Base-by-base conservation (phyloP, 2,329 filamentous ascomycete species). In the Trichophyton mentagrophytes region DNA sequence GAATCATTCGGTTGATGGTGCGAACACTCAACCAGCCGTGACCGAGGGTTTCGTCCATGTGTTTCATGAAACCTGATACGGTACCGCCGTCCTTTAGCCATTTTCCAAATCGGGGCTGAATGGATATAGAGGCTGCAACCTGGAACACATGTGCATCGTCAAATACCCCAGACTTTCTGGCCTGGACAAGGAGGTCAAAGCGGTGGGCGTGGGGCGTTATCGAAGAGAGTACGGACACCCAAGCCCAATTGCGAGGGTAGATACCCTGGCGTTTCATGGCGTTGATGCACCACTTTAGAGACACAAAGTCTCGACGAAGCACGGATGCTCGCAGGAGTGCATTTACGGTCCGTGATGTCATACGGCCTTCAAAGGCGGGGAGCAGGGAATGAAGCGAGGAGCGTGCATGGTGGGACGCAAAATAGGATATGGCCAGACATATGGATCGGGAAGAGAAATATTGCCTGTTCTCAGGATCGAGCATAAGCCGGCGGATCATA, bases 281-380 rank as follows among this genome's bases (percentile, higher is more conserved):
- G 25, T 66, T 59, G 17, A 79, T 63, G 20, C 76, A 66, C 27
- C 67, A 66, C 6, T 68, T 69, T 58, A 79, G 79, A 15, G 67
- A 67, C 11, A 63, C 64, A n/a, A 76, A 64, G 65, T 79, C 71
- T 57, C 72, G 70, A 22, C 66, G 67, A 57, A 67, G 67, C 11
- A 76, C 76, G 27, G 72, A 69, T 22, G 67, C 67, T 47, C 67
- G 66, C 44, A 80, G 64, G 57, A 80, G 66, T 51, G 78, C 74
- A 57, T 79, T 79, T 64, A 74, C 78, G 4, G 74, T 76, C 44
- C 76, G 72, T 3, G 70, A 67, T 2, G 72, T 71, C 36, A 72
- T 68, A 25, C 74, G 64, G 53, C 72, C 67, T 58, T 75, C 70
- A 61, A 73, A 70, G 15, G 60, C 66, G 15, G 68, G 63, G 57